These are phyloP conservation scores for Hibiscus trionum DNA, from an alignment of 345 rosid genomes.

Conservation along the genomic window DNA sequence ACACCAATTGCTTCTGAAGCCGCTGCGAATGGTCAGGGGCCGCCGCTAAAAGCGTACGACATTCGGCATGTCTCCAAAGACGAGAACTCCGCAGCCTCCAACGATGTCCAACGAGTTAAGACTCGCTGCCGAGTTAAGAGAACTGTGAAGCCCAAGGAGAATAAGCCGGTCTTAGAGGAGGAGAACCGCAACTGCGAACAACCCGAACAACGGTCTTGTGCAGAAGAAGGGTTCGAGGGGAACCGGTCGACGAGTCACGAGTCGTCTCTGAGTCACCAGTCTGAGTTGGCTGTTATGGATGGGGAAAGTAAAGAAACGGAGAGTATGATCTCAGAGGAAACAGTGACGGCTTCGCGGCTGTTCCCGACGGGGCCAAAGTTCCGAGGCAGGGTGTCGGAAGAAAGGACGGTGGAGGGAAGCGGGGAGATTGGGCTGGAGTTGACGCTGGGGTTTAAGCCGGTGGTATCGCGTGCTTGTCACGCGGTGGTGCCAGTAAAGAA, in stretches of 20 bases:
- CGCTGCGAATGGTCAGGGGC: constrained; percentile 60
- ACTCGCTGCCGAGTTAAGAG: constrained; percentile 48
- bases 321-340: constrained; percentile 62
- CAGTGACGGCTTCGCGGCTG: constrained; percentile 30
- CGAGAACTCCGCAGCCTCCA: constrained; percentile 43
- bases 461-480: constrained; percentile 26
- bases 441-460: constrained; percentile 44
- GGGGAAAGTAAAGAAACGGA: constrained; percentile 56
- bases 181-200: not conserved
- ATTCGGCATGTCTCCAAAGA: constrained; percentile 84
- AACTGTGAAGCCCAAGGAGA: constrained; percentile 23
- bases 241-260: constrained; percentile 71
- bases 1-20: constrained; percentile 62
- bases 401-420: constrained; percentile 9
- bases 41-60: constrained; percentile 71
- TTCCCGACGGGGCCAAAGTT: constrained; percentile 21
- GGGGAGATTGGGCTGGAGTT: constrained; percentile 41
- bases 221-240: constrained; percentile 19
- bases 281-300: constrained; percentile 54
- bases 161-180: constrained; percentile 4
- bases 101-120: constrained; percentile 31
- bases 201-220: not conserved
- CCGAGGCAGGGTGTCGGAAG: not conserved
- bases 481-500: constrained; percentile 55
- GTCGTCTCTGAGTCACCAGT: constrained; percentile 84